These are phyloP conservation scores for Corymbia citriodora DNA, from an alignment of 441 rosid species.

Conservation along the genomic window DNA sequence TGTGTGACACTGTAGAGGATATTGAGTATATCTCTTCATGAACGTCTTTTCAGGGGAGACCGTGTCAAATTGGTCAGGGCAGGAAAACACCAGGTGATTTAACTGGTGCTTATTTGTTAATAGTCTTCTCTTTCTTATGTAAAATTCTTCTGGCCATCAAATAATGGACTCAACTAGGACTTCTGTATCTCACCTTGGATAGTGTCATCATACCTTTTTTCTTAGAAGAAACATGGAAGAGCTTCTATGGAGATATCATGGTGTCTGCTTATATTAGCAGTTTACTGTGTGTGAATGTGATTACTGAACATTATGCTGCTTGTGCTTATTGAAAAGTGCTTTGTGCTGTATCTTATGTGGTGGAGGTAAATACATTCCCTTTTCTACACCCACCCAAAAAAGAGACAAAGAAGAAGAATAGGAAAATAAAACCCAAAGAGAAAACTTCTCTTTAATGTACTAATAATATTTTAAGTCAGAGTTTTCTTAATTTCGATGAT, in stretches of 20 bases:
- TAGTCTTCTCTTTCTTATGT: background rate
- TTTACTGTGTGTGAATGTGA: background rate
- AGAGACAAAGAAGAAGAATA: background rate
- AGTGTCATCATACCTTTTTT: background rate
- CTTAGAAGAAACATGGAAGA: background rate
- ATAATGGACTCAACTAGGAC: background rate
- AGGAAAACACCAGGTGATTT: constrained; percentile 83
- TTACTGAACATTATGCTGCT: background rate
- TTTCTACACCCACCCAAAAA: background rate
- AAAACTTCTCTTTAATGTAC: background rate
- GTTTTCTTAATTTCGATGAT: background rate
- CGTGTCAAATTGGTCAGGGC: constrained; percentile 85
- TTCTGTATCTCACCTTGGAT: background rate
- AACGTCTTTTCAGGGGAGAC: constrained; percentile 58
- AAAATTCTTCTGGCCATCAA: background rate
- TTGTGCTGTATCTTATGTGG: background rate
- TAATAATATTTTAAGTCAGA: background rate
- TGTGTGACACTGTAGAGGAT: background rate
- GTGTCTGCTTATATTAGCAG: background rate
- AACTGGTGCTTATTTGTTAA: background rate
- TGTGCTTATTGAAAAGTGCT: background rate
- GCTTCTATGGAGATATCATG: background rate
- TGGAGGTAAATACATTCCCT: background rate
- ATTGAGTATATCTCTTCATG: constrained; percentile 11
- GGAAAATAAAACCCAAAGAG: background rate